These are phyloP conservation scores for Claviceps arundinis DNA, from an alignment of 2,329 filamentous ascomycete genomes.

Conservation along the genomic window DNA sequence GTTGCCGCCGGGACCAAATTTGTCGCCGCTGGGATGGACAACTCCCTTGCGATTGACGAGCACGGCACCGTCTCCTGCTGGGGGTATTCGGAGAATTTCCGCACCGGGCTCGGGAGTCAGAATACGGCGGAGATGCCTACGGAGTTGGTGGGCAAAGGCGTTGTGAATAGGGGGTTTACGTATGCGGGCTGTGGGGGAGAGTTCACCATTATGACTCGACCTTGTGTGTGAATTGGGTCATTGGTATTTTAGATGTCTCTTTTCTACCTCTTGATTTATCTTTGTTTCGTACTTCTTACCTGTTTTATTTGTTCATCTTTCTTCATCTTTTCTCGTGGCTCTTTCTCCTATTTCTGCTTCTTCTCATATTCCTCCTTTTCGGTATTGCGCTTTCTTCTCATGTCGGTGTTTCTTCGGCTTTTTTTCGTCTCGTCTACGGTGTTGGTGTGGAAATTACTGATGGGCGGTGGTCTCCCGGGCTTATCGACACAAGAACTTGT, in stretches of 20 bases:
- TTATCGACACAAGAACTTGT: too few species aligned
- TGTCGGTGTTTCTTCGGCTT: too few species aligned
- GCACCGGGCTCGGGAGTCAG: slow-evolving; percentile 53
- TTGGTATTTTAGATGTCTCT: too few species aligned
- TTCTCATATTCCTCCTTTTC: too few species aligned
- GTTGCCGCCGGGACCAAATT: background rate
- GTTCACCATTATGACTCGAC: slow-evolving; percentile 4
- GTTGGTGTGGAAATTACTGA: too few species aligned
- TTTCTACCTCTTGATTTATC: too few species aligned
- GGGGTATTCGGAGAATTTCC: slow-evolving; percentile 61
- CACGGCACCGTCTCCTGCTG: slow-evolving; percentile 56
- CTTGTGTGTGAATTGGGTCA: background rate
- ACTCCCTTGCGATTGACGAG: slow-evolving; percentile 50
- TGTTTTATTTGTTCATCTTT: background rate
- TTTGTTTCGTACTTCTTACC: background rate
- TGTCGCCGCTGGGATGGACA: slow-evolving; percentile 51
- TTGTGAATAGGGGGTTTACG: slow-evolving; percentile 1
- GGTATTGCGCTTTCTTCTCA: too few species aligned
- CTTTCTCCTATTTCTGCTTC: background rate
- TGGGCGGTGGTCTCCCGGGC: too few species aligned
- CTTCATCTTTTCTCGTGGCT: background rate
- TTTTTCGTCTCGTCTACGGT: too few species aligned
- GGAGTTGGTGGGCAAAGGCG: slow-evolving; percentile 1
- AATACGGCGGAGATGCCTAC: slow-evolving; percentile 2
- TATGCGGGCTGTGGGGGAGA: slow-evolving; percentile 5